Base-by-base conservation (phyloP, 495 filamentous ascomycete genomes). In the Endocarpon pusillum region DNA sequence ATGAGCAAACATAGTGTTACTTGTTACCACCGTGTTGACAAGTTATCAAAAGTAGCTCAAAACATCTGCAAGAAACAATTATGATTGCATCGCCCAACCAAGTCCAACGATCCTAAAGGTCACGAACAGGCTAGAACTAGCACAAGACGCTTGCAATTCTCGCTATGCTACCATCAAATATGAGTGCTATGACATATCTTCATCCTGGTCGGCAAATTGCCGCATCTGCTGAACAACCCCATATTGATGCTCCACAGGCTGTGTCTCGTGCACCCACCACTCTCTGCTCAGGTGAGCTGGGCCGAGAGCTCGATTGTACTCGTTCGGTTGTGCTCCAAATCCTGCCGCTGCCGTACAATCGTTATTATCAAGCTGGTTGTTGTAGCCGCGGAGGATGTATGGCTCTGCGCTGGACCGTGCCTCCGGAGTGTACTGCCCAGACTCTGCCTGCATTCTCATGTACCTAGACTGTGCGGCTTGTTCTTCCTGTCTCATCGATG, bases 341-440 rank as follows among this genome's bases (percentile, higher is more conserved):
- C 28, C 28, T 4, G 12, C 19, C 12, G 5, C 12, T 47, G 15
- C 48, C 49, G 28, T 58, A 52, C 39, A 58, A 19, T 55, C 44
- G 38, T 61, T 55, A 35, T 68, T 68, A 45, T 67, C 64, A 32
- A 61, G 55, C 23, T 49, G 53, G 24, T 59, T 53, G 34, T 71
- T 69, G 47, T 81, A 81, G 10, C 78, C 78, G 6, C 64, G 67
- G 28, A 62, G 43, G 72, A 83, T 81, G 46, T 83, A 83, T 9
- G 75, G 75, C 48, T 83, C 78, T 2, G 62, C 59, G 34, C 52
- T 49, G 28, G 55, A 47, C 21, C 57, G 46, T 3, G 31, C 38
- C 38, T 51, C 37, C 20, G 51, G 44, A 9, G 52, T 47, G 9
- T 38, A 41, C 19, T 53, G 43, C 20, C 39, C 21, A 21, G 53